A percentile compares a stretch with the other conserved stretches of the same genome.
These are phyloP conservation scores for Vaccinium vitisidaea DNA, from an alignment of 148 eudicot genomes.

Conservation along the genomic window DNA sequence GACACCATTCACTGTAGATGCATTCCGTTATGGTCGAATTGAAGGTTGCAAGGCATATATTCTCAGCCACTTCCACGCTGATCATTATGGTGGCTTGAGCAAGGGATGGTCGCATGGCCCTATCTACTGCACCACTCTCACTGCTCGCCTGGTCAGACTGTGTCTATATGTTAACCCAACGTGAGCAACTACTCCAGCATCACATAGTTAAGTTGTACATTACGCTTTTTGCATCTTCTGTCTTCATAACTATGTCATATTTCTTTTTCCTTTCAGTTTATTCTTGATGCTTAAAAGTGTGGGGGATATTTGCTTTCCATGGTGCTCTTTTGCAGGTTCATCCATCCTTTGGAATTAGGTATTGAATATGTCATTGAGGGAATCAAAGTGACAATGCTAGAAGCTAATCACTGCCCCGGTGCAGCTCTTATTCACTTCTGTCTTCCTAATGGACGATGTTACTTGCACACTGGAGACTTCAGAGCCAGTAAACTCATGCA, in stretches of 20 bases:
- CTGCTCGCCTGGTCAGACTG: conserved; percentile 53
- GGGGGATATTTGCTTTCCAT: not conserved
- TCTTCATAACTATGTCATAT: not conserved
- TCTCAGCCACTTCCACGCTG: conserved; percentile 65
- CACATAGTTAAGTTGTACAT: not conserved
- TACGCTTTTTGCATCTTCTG: not conserved
- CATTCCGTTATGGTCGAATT: conserved; percentile 55
- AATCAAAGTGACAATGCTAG: conserved; percentile 52
- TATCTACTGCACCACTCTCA: conserved; percentile 60
- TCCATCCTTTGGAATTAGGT: conserved; percentile 49
- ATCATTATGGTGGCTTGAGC: conserved; percentile 69
- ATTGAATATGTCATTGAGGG: conserved; percentile 51
- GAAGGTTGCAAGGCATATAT: conserved; percentile 55
- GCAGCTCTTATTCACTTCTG: conserved; percentile 64
- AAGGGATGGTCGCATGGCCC: conserved; percentile 66
- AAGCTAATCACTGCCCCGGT: conserved; percentile 79
- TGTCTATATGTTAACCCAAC: conserved; percentile 52
- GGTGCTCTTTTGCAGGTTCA: conserved; percentile 28
- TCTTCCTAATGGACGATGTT: conserved; percentile 46
- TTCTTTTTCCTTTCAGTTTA: not conserved
- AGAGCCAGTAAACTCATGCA: conserved; percentile 64
- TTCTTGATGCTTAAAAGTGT: not conserved
- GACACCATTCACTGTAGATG: conserved; percentile 66
- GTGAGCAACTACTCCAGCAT: conserved; percentile 29
- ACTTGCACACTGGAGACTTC: conserved; percentile 66